Conservation (phyloP, 805 yeast species). For the Ogataea neopini region DNA sequence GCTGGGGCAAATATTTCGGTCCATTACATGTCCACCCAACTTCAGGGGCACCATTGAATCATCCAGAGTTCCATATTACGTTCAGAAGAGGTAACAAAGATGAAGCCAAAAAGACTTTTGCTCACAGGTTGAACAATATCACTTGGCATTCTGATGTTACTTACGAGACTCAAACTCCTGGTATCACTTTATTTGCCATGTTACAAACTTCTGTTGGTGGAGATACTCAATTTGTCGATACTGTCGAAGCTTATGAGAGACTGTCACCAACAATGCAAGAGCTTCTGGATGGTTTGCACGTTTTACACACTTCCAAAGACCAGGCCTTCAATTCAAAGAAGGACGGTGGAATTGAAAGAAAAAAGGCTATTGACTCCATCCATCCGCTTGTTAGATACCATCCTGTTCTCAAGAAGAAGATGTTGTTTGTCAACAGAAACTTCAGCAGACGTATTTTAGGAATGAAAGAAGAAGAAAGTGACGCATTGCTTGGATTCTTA, state of each 20-base stretch:
- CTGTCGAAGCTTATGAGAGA: constrained; percentile 68
- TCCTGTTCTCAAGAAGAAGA: constrained; percentile 68
- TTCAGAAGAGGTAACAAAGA: constrained; percentile 49
- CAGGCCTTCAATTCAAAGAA: constrained; percentile 61
- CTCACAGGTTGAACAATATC: constrained; percentile 39
- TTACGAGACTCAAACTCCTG: constrained; percentile 73
- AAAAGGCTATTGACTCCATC: constrained; percentile 58
- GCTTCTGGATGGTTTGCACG: constrained; percentile 61
- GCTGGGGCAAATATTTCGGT: constrained; percentile 67
- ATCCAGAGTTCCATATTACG: constrained; percentile 63
- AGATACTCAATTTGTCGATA: constrained; percentile 77
- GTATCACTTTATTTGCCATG: constrained; percentile 64
- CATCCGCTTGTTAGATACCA: constrained; percentile 75
- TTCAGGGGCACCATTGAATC: constrained; percentile 63
- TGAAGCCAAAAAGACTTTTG: constrained; percentile 39
- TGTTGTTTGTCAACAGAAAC: constrained; percentile 55
- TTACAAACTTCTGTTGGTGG: constrained; percentile 63
- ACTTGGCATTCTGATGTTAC: constrained; percentile 76
- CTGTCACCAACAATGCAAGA: constrained; percentile 65
- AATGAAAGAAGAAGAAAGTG: constrained; percentile 71
- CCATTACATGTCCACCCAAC: constrained; percentile 74
- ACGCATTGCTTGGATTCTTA: constrained; percentile 57
- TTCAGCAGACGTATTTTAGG: constrained; percentile 71
- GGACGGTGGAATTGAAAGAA: constrained; percentile 65
- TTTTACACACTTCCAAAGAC: constrained; percentile 66